Conservation (phyloP, 345 rosid genomes). For the Melastoma malabathricum region DNA sequence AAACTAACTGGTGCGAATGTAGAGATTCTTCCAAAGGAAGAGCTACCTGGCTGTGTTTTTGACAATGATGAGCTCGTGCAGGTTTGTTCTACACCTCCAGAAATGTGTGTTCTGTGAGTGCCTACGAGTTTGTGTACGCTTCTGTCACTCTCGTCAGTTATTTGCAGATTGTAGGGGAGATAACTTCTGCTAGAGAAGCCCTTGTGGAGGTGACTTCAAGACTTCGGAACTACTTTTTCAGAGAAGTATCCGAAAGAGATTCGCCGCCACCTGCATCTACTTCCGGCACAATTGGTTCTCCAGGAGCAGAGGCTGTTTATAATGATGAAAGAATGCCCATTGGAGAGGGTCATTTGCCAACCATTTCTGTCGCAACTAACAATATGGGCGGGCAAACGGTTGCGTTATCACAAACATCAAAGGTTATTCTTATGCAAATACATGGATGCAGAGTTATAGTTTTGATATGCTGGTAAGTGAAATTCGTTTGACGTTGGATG, state of each 20-base stretch:
- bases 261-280: slow-evolving; percentile 35
- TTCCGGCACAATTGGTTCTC: slow-evolving; percentile 9
- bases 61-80: slow-evolving; percentile 61
- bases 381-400: slow-evolving; percentile 26
- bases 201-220: slow-evolving; percentile 81
- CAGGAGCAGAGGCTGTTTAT: slow-evolving; percentile 42
- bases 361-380: slow-evolving; percentile 19
- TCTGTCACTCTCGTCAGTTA: slow-evolving; percentile 1
- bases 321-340: slow-evolving; percentile 26
- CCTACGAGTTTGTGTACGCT: background rate
- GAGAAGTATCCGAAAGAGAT: slow-evolving; percentile 54
- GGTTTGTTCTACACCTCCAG: slow-evolving; percentile 29
- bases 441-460: background rate
- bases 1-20: slow-evolving; percentile 65
- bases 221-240: slow-evolving; percentile 54
- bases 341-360: slow-evolving; percentile 34
- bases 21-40: slow-evolving; percentile 60
- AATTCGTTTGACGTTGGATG: background rate
- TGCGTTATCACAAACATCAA: slow-evolving; percentile 23
- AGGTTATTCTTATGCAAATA: slow-evolving; percentile 27
- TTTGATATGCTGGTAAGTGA: background rate
- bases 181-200: slow-evolving; percentile 80
- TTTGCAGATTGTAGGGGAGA: slow-evolving; percentile 83
- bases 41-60: slow-evolving; percentile 42
- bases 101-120: slow-evolving; percentile 1